These are phyloP conservation scores for Sugiyamaella valdiviana DNA, from an alignment of 805 yeast species.

Conservation along the genomic window DNA sequence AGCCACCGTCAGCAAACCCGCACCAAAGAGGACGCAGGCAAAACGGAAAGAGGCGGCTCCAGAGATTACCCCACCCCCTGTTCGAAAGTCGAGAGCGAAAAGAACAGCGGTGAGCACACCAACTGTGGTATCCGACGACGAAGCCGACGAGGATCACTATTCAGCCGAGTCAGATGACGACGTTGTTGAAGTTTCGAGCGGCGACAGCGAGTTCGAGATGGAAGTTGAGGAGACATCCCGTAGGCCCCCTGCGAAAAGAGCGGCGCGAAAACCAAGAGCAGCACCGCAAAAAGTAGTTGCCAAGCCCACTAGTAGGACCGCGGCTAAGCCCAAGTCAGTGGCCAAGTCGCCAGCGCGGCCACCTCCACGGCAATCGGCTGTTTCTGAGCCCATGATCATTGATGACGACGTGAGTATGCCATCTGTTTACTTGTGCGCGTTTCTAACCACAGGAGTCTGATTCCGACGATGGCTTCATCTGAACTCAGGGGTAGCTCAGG, in stretches of 20 bases:
- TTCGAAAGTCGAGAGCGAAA: neutral
- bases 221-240: neutral
- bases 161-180: slow-evolving; percentile 10
- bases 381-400: neutral
- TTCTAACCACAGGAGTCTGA: neutral
- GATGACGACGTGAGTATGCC: neutral
- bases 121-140: slow-evolving; percentile 6
- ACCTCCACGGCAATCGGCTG: too few relatives aligned
- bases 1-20: too few relatives aligned
- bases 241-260: too few relatives aligned
- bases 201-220: neutral
- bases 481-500: neutral
- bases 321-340: neutral
- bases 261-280: neutral
- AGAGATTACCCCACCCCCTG: neutral
- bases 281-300: neutral
- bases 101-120: neutral
- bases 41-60: neutral
- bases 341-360: too few relatives aligned
- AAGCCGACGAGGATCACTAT: slow-evolving; percentile 14
- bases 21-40: neutral
- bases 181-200: neutral
- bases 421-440: neutral
- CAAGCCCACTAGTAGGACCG: neutral
- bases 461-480: neutral